These are phyloP conservation scores for Russula sp. DNA, from an alignment of 768 basidiomycete genomes.

Conservation along the genomic window DNA sequence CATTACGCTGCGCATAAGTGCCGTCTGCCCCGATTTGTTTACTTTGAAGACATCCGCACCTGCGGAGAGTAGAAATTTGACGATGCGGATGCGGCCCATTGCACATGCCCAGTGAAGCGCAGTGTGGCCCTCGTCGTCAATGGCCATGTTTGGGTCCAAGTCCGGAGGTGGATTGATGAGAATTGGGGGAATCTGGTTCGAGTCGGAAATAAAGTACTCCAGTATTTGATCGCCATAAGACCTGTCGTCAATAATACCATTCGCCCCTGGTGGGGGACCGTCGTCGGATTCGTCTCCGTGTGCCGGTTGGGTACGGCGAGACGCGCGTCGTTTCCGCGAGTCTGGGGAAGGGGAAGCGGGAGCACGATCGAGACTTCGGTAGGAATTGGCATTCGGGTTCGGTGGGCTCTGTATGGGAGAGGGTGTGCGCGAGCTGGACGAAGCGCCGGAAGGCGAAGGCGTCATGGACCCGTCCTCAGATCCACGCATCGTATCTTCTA, in stretches of 20 bases:
- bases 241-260: constrained; percentile 52
- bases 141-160: constrained; percentile 93
- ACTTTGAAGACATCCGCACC: constrained; percentile 97
- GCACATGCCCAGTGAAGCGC: constrained; percentile 98
- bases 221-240: constrained; percentile 94
- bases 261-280: constrained; percentile 41
- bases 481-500: constrained; percentile 59
- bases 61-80: constrained; percentile 88
- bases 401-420: constrained; percentile 74
- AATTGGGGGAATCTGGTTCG: constrained; percentile 82
- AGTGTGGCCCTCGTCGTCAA: constrained; percentile 98
- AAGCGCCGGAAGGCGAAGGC: constrained; percentile 81
- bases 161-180: constrained; percentile 85
- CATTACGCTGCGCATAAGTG: constrained; percentile 98
- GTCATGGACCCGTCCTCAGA: constrained; percentile 91
- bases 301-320: constrained; percentile 44
- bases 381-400: constrained; percentile 43
- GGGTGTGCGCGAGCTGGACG: constrained; percentile 90
- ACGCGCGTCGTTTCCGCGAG: constrained; percentile 46
- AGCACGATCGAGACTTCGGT: constrained; percentile 42
- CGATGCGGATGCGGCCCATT: constrained; percentile 95
- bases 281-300: constrained; percentile 45
- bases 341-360: constrained; percentile 38
- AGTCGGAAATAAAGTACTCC: constrained; percentile 98
- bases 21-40: constrained; percentile 94